Conservation (phyloP, 2,329 filamentous ascomycete species). For the Pyricularia sp. region DNA sequence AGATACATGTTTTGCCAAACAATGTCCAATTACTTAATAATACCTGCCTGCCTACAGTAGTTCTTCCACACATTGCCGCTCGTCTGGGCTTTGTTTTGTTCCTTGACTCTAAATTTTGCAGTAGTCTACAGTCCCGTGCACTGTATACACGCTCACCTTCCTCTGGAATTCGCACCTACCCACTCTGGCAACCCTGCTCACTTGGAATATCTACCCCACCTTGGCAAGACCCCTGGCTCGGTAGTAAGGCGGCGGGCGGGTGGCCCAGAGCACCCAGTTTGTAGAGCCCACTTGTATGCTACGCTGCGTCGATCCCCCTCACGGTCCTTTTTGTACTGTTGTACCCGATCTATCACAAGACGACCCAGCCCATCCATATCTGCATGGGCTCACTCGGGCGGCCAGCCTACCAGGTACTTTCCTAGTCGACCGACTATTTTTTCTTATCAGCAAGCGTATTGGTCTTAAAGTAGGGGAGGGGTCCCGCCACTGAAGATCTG, state of each 20-base stretch:
- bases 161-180: background rate
- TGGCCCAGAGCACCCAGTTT: background rate
- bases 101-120: background rate
- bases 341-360: background rate
- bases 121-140: background rate
- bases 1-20: background rate
- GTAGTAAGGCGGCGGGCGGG: background rate
- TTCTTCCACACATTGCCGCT: background rate
- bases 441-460: background rate
- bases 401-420: background rate
- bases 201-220: background rate
- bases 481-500: background rate
- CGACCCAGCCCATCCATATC: background rate
- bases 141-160: background rate
- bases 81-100: background rate
- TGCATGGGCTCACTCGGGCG: background rate
- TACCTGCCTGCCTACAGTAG: background rate
- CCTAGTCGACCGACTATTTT: background rate
- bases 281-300: background rate
- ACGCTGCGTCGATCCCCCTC: background rate
- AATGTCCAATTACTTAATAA: background rate
- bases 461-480: background rate
- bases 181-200: background rate
- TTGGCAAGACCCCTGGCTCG: background rate
- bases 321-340: background rate